Percentiles rank a stretch among this genome's conserved stretches.
Conservation (phyloP, 208 protist species). For the Naegleria gruberi region DNA sequence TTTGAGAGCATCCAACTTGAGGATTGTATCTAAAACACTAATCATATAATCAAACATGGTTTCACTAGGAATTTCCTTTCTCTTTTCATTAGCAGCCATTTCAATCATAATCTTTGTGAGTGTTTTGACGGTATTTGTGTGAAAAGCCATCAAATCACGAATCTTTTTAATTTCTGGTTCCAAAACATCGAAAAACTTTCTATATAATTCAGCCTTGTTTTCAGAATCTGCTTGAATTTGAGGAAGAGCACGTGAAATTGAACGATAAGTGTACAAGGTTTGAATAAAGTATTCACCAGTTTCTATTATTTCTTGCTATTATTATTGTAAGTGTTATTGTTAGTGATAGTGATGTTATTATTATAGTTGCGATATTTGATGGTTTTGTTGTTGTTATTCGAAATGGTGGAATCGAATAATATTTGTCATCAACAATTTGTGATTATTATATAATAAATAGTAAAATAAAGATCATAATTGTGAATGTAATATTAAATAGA, state of each 20-base stretch:
- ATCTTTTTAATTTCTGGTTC: constrained; percentile 55
- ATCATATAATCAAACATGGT: constrained; percentile 23
- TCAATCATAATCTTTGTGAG: background rate
- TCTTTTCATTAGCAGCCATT: background rate
- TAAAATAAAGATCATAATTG: too few relatives aligned
- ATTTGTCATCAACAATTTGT: too few relatives aligned
- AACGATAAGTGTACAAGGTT: constrained; percentile 52
- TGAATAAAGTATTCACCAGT: constrained; percentile 43
- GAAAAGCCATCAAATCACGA: constrained; percentile 46
- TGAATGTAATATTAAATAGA: too few relatives aligned
- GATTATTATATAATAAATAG: too few relatives aligned
- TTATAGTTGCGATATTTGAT: too few relatives aligned
- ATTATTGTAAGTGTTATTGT: background rate
- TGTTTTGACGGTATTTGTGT: constrained; percentile 25
- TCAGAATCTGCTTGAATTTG: constrained; percentile 47
- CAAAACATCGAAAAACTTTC: constrained; percentile 46
- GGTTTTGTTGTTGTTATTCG: too few relatives aligned
- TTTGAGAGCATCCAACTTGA: constrained; percentile 54
- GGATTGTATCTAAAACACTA: constrained; percentile 47
- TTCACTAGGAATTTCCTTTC: constrained; percentile 19
- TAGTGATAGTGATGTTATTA: background rate
- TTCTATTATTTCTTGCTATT: constrained; percentile 39
- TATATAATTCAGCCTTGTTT: constrained; percentile 51
- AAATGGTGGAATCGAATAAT: too few relatives aligned
- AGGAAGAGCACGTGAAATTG: constrained; percentile 41